Evolutionary conservation across 2,329 filamentous ascomycete genomes (phyloP).

Genomic region (Calonectria pauciramosa): DNA sequence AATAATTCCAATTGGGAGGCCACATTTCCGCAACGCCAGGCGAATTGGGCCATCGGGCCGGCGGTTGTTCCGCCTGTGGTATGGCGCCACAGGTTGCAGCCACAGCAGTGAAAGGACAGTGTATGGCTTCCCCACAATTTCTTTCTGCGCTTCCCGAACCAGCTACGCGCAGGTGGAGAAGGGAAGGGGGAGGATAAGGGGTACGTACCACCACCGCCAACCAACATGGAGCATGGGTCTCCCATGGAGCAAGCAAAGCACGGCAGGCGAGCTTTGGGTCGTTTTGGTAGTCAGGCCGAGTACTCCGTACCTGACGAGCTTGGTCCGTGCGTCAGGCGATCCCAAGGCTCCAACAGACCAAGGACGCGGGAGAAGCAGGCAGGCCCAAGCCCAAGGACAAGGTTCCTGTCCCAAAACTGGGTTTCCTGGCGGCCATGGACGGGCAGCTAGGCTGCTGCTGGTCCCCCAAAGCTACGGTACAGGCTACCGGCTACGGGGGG

Average conservation of each 20-base stretch:
- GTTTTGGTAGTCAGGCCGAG: slow-evolving; percentile 4
- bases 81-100: neutral
- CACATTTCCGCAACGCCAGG: slow-evolving; percentile 22
- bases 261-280: neutral
- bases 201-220: neutral
- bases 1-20: slow-evolving; percentile 28
- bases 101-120: too few relatives aligned
- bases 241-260: neutral
- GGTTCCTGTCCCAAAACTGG: slow-evolving; percentile 2
- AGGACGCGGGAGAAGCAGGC: neutral
- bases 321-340: slow-evolving; percentile 10
- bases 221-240: neutral
- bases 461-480: neutral
- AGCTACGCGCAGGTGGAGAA: neutral
- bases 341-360: slow-evolving; percentile 7
- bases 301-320: slow-evolving; percentile 9
- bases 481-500: neutral
- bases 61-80: slow-evolving; percentile 9
- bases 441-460: neutral
- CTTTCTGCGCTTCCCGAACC: neutral
- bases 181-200: neutral
- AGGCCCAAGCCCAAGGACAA: neutral
- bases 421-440: neutral
- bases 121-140: neutral
- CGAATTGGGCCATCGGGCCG: neutral